phyloP scores from a whole-genome alignment of 805 yeast species.

The Torulaspora maleeae region DNA sequence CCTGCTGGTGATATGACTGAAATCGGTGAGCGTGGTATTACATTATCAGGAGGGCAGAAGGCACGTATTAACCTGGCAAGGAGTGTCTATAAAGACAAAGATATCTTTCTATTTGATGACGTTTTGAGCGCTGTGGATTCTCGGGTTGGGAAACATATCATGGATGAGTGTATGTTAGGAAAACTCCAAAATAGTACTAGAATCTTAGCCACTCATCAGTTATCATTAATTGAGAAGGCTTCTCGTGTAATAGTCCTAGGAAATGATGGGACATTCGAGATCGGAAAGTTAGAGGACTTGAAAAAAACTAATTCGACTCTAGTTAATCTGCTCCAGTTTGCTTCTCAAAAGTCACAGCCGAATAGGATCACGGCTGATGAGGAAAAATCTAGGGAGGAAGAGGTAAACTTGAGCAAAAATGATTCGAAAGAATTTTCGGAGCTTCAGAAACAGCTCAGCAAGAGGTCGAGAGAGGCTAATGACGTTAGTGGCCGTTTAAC shows the following conservation, averaged over 20 bases:
- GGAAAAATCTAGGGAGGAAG: constrained; percentile 19
- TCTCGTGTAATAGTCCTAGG: constrained; percentile 65
- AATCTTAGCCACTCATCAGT: constrained; percentile 78
- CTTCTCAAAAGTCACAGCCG: constrained; percentile 33
- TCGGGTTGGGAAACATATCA: constrained; percentile 75
- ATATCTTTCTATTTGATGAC: constrained; percentile 69
- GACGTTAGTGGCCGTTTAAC: constrained; percentile 38
- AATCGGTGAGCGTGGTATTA: constrained; percentile 82
- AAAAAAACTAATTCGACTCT: constrained; percentile 43
- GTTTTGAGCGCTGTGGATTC: constrained; percentile 84
- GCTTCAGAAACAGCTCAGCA: constrained; percentile 19
- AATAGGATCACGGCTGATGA: constrained; percentile 35
- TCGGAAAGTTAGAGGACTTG: constrained; percentile 59
- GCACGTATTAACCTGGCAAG: constrained; percentile 77
- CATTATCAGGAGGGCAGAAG: constrained; percentile 86
- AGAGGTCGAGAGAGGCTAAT: constrained; percentile 11
- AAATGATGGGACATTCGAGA: constrained; percentile 54
- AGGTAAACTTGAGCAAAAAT: constrained; percentile 7
- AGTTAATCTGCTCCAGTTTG: constrained; percentile 47
- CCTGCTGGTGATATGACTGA: constrained; percentile 76
- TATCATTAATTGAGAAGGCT: constrained; percentile 64
- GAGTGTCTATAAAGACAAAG: constrained; percentile 66
- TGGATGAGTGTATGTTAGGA: constrained; percentile 63
- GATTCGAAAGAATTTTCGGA: constrained; percentile 15
- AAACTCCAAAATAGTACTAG: constrained; percentile 56